A percentile compares a stretch with the other conserved stretches of the same genome.
Evolutionary conservation across 495 filamentous ascomycete species (phyloP).

Genomic region (Penicillium pancosmium): DNA sequence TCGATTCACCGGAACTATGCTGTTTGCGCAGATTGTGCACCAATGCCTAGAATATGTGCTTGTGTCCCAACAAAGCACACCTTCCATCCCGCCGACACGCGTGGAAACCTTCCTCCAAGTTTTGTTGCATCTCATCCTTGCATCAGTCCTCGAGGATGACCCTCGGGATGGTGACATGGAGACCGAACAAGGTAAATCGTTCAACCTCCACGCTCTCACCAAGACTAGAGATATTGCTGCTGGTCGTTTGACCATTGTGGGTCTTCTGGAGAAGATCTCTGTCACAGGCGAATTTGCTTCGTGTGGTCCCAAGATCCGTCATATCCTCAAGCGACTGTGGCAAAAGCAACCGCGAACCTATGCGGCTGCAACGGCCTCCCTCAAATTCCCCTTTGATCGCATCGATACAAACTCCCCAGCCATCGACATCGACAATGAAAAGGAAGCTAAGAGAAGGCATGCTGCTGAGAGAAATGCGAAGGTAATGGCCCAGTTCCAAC

Average conservation of each 20-base stretch:
- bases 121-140: conserved; percentile 80
- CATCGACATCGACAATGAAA: conserved; percentile 65
- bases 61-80: conserved; percentile 63
- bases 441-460: conserved; percentile 83
- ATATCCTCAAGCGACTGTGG: conserved; percentile 84
- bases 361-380: conserved; percentile 56
- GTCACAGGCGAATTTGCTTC: conserved; percentile 72
- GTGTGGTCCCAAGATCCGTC: conserved; percentile 80
- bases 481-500: conserved; percentile 96
- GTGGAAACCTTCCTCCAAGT: conserved; percentile 92
- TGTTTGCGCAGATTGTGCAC: conserved; percentile 91
- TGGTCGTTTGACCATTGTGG: conserved; percentile 66
- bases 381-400: conserved; percentile 55
- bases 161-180: conserved; percentile 58
- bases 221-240: conserved; percentile 60
- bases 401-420: conserved; percentile 61
- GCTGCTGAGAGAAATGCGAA: conserved; percentile 85
- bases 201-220: conserved; percentile 68
- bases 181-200: conserved; percentile 56
- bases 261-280: conserved; percentile 73
- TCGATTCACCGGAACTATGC: conserved; percentile 73
- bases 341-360: conserved; percentile 76
- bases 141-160: conserved; percentile 81
- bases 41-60: conserved; percentile 81
- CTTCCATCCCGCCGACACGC: conserved; percentile 74